These are phyloP conservation scores for Prosopis cineraria DNA, from an alignment of 306 rosid species.

Conservation along the genomic window DNA sequence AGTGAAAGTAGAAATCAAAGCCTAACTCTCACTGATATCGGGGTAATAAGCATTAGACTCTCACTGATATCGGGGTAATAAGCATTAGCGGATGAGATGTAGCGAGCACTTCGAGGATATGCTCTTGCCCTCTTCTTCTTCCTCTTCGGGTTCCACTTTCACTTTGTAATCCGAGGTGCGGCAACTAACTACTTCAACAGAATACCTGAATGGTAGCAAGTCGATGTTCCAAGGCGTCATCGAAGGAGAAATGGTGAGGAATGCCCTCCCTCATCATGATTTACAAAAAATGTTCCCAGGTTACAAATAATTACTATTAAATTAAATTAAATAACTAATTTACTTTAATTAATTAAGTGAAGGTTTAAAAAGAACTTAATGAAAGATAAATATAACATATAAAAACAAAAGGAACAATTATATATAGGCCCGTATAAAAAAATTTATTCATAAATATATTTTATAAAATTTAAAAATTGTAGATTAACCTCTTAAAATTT, in stretches of 20 bases:
- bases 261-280: neutral
- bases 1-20: slow-evolving; percentile 27
- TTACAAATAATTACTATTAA: no score
- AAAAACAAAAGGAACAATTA: no score
- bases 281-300: no score
- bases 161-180: neutral
- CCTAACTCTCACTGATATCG: neutral
- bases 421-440: no score
- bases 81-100: neutral
- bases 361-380: no score
- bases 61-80: neutral
- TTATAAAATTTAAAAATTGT: no score
- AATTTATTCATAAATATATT: no score
- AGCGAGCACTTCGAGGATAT: neutral
- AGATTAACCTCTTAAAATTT: no score
- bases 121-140: neutral
- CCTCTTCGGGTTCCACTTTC: neutral
- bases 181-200: neutral
- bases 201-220: neutral
- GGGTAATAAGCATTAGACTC: neutral
- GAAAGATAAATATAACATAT: no score
- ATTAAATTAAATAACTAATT: no score
- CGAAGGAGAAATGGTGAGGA: neutral
- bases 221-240: neutral
- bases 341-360: no score